phyloP scores from a whole-genome alignment of 1,139 yeast species.

The Meyerozyma sp. region DNA sequence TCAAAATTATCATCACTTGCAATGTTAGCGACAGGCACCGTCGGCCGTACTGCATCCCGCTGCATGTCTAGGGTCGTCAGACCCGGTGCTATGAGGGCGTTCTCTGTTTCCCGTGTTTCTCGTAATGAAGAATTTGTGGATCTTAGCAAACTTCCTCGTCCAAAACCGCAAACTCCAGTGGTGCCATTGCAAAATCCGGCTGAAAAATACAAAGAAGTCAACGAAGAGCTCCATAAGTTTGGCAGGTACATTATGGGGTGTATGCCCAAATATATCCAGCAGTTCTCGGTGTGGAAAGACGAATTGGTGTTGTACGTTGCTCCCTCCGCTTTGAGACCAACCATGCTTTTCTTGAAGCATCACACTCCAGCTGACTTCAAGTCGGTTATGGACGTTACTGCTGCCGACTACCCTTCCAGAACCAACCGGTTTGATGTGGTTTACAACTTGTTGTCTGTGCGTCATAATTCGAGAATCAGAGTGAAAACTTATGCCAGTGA shows the following conservation, averaged over 20 bases:
- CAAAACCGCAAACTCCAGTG: constrained; percentile 27
- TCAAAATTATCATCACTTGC: neutral
- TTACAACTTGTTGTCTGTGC: constrained; percentile 72
- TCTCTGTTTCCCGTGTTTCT: constrained; percentile 1
- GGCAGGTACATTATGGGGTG: constrained; percentile 77
- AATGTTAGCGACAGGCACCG: neutral
- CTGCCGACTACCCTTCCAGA: constrained; percentile 83
- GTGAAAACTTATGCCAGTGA: constrained; percentile 88
- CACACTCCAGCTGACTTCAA: constrained; percentile 82
- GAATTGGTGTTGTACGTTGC: constrained; percentile 75
- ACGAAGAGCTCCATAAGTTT: constrained; percentile 75
- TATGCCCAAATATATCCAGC: constrained; percentile 78
- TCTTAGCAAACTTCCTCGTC: constrained; percentile 37
- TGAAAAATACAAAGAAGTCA: constrained; percentile 63
- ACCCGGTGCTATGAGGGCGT: constrained; percentile 3
- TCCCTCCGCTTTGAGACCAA: constrained; percentile 70
- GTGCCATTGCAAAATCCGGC: constrained; percentile 75
- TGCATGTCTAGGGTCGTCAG: constrained; percentile 1
- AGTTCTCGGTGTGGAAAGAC: constrained; percentile 87
- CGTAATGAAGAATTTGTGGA: constrained; percentile 28
- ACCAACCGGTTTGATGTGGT: constrained; percentile 84
- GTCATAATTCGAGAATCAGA: constrained; percentile 83
- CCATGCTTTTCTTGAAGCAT: constrained; percentile 62
- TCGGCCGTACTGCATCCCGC: neutral
- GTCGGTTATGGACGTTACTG: constrained; percentile 75